phyloP scores from a whole-genome alignment of 306 rosid species.

The Prinsepia uniflora region DNA sequence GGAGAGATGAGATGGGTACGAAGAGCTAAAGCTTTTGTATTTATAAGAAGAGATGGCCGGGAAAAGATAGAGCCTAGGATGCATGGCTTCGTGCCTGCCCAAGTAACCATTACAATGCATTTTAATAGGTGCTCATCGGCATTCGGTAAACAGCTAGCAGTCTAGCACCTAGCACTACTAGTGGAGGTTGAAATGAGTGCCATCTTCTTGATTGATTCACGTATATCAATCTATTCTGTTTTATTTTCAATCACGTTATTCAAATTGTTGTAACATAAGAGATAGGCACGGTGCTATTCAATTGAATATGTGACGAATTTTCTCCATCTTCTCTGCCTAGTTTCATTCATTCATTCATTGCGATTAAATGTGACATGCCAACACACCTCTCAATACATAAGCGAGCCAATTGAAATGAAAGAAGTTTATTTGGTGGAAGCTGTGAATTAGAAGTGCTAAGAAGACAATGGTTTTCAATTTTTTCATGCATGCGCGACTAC shows the following conservation, averaged over 20 bases:
- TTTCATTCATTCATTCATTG: too few relatives aligned
- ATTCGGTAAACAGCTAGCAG: background rate
- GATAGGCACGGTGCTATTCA: too few relatives aligned
- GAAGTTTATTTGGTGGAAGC: background rate
- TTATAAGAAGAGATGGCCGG: background rate
- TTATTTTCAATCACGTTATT: too few relatives aligned
- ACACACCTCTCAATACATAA: background rate
- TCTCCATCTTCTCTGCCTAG: background rate
- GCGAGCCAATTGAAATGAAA: background rate
- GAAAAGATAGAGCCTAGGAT: background rate
- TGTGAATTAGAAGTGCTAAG: background rate
- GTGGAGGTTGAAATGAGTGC: constrained; percentile 27
- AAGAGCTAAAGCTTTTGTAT: background rate
- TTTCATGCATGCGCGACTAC: constrained; percentile 5
- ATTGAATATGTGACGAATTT: too few relatives aligned
- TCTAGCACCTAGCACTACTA: background rate
- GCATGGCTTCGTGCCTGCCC: background rate
- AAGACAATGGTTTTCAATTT: constrained; percentile 3
- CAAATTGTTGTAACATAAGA: too few relatives aligned
- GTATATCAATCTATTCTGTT: too few relatives aligned
- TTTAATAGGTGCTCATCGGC: background rate
- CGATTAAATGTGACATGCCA: background rate
- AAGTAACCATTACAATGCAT: background rate
- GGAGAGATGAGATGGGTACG: background rate
- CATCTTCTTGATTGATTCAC: background rate